These are phyloP conservation scores for Colletotrichum sublineola DNA, from an alignment of 2,329 filamentous ascomycete genomes.

Conservation along the genomic window DNA sequence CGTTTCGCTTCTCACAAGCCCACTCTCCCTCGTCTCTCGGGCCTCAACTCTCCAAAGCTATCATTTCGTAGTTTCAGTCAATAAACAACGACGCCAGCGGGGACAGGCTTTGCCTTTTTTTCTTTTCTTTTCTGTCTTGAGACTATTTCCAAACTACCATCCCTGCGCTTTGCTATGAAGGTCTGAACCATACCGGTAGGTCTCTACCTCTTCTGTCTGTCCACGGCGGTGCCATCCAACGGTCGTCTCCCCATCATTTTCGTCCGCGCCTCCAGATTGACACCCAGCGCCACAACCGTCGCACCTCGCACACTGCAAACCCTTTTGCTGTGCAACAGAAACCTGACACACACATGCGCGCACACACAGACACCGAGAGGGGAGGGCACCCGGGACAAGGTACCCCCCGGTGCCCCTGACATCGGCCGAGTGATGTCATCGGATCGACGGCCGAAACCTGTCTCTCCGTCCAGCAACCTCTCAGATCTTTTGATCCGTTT, in stretches of 20 bases:
- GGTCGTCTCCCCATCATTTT: neutral
- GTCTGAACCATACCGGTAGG: neutral
- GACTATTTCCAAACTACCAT: neutral
- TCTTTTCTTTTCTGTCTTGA: neutral
- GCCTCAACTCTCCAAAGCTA: neutral
- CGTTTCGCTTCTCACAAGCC: slow-evolving; percentile 21
- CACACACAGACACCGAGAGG: slow-evolving; percentile 12
- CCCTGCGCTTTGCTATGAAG: neutral
- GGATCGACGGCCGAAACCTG: slow-evolving; percentile 30
- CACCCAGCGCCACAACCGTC: slow-evolving; percentile 29
- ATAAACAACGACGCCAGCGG: neutral
- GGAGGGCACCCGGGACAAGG: slow-evolving; percentile 19
- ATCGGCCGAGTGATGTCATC: slow-evolving; percentile 42
- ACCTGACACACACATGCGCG: slow-evolving; percentile 18
- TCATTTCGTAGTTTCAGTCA: neutral
- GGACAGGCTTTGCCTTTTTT: neutral
- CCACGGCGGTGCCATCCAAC: neutral
- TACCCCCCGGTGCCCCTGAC: slow-evolving; percentile 26
- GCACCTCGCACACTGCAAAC: slow-evolving; percentile 28
- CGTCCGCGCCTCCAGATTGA: slow-evolving; percentile 20
- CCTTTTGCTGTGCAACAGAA: slow-evolving; percentile 11
- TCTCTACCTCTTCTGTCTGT: too few species aligned
- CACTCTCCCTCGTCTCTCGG: slow-evolving; percentile 7
- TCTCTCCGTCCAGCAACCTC: slow-evolving; percentile 25
- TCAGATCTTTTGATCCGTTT: slow-evolving; percentile 24